phyloP scores from a whole-genome alignment of 2,329 filamentous ascomycete species.

The Beauveria medogensis region DNA sequence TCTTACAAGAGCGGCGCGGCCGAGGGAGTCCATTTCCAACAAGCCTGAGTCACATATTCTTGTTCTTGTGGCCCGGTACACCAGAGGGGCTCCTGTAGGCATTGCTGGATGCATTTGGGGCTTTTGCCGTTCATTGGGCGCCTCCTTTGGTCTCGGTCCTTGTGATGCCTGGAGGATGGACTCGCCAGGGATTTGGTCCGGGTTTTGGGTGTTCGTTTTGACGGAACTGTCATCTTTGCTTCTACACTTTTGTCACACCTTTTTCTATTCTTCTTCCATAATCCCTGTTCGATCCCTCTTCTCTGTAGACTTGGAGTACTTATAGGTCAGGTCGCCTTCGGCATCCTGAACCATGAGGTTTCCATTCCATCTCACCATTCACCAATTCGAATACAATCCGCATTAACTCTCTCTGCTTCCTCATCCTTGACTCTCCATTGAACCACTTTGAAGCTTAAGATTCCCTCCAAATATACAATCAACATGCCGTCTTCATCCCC shows the following conservation, averaged over 20 bases:
- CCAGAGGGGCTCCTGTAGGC: neutral
- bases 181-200: neutral
- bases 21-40: neutral
- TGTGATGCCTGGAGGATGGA: neutral
- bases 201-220: neutral
- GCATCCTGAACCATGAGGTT: neutral
- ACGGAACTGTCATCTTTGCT: neutral
- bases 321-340: neutral
- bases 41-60: constrained; percentile 1
- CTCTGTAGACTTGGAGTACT: neutral
- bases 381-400: neutral
- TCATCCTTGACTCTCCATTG: neutral
- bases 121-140: neutral
- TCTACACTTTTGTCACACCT: neutral
- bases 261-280: neutral
- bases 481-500: neutral
- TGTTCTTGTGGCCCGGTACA: constrained; percentile 3
- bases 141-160: neutral
- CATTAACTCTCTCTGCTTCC: neutral
- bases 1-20: neutral
- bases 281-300: neutral
- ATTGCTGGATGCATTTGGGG: neutral
- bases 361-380: neutral
- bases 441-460: no score
- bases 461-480: neutral